Conservation (phyloP, 495 filamentous ascomycete genomes). For the Penicillium diatomitis region DNA sequence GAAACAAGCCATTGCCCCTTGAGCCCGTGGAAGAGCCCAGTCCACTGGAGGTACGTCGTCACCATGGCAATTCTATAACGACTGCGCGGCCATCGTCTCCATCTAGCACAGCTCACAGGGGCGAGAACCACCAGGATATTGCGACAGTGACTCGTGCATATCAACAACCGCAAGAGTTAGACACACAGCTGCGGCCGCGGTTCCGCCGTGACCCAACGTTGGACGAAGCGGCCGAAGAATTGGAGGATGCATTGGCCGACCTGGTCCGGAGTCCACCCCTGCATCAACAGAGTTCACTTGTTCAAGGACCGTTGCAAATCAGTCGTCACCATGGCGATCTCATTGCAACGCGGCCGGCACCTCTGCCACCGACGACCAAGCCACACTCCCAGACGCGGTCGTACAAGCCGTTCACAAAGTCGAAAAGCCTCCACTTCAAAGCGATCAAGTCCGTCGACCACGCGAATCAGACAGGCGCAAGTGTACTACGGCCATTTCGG, state of each 20-base stretch:
- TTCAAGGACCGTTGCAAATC: conserved; percentile 26
- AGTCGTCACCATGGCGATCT: conserved; percentile 31
- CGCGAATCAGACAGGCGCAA: neutral
- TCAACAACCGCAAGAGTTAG: neutral
- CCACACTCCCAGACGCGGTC: conserved; percentile 7
- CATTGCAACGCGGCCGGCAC: conserved; percentile 29
- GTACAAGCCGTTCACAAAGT: neutral
- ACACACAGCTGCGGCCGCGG: conserved; percentile 1
- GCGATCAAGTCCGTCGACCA: neutral
- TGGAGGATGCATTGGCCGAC: conserved; percentile 21
- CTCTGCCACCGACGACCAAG: conserved; percentile 23
- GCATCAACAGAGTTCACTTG: conserved; percentile 9
- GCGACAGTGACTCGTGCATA: neutral
- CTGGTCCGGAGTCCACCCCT: conserved; percentile 7
- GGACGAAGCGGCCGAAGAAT: conserved; percentile 25
- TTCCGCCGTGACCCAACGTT: conserved; percentile 16
- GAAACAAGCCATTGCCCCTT: conserved; percentile 42
- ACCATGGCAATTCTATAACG: neutral
- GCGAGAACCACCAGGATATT: neutral
- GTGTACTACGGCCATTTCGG: neutral
- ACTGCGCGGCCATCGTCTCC: neutral
- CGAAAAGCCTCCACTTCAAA: neutral
- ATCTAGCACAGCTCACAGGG: neutral
- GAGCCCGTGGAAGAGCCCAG: conserved; percentile 28
- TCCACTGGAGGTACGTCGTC: conserved; percentile 21